Evolutionary conservation across 768 basidiomycete genomes (phyloP), one percentile per base, ranked within the genome.

Genomic region (Podaxis sp.): DNA sequence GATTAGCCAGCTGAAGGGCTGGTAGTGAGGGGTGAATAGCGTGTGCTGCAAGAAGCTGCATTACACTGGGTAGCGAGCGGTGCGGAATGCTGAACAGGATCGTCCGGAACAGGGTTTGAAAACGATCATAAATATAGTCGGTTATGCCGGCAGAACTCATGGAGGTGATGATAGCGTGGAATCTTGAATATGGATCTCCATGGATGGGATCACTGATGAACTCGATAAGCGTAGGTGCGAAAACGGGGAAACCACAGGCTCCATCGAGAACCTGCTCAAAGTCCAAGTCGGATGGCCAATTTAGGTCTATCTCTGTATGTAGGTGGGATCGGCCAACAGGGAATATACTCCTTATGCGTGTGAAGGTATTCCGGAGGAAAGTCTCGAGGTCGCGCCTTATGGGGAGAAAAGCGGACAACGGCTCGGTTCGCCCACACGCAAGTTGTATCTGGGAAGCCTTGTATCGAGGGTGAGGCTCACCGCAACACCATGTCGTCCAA

Each of bases 131-230:
- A 5, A 61, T 22, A n/a, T 41, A 41, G 13, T 61, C 55, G 3
- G 51, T 40, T 20, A 26, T 60, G 3, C 17, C 37, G 17, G 59
- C 7, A 1, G 2, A 44, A 38, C 0, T 59, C 30, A 61, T 54
- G 52, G 54, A 61, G 4, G 22, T 6, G n/a, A 61, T 44, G 41
- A 61, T 22, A 15, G n/a, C 52, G 7, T 36, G 15, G 30, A 55
- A 41, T 15, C 37, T 28, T 6, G 52, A 46, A n/a, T 61, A 28
- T 0, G 60, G 60, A 48, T 54, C 41, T 3, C 22, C 53, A 33
- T 33, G 11, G 2, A 2, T 20, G 4, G 52, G 56, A 59, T 70
- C 71, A 64, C 40, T 49, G 12, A 69, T 56, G 38, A 58, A 69
- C 38, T 58, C 51, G n/a, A 64, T 20, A 2, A 58, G 63, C 0